Percentiles rank a stretch among this genome's conserved stretches.
These are phyloP conservation scores for Arthrobotrys pseudoclavata DNA, from an alignment of 2,329 filamentous ascomycete genomes.

Conservation along the genomic window DNA sequence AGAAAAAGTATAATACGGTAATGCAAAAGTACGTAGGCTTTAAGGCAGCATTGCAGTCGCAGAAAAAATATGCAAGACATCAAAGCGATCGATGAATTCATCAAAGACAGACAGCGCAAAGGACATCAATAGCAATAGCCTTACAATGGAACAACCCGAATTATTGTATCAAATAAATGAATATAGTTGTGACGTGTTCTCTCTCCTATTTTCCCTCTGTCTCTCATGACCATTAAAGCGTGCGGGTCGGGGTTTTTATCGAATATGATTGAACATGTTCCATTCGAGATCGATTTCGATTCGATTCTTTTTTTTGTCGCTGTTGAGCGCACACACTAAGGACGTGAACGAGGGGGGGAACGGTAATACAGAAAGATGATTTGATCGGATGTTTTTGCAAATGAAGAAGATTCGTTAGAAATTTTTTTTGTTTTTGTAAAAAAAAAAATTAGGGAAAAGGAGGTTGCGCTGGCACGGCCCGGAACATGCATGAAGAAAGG, in stretches of 20 bases:
- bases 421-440: conserved; percentile 30
- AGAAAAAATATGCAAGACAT: background rate
- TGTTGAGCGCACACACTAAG: background rate
- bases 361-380: conserved; percentile 15
- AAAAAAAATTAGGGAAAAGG: background rate
- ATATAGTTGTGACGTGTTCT: conserved; percentile 24
- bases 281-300: conserved; percentile 15
- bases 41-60: conserved; percentile 25
- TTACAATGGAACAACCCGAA: background rate
- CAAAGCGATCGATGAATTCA: background rate
- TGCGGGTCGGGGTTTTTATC: background rate
- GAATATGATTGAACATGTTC: background rate
- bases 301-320: background rate
- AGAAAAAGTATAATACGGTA: conserved; percentile 7
- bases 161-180: background rate
- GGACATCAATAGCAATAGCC: background rate
- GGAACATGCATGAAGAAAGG: conserved; percentile 31
- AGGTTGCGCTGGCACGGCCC: conserved; percentile 44
- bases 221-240: conserved; percentile 18
- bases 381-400: conserved; percentile 33
- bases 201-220: background rate
- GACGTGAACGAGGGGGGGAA: background rate
- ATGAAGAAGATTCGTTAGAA: conserved; percentile 49
- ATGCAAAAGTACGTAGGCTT: conserved; percentile 9
- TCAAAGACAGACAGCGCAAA: background rate